Evolutionary conservation across 257 asterid genomes (phyloP), one percentile per base, ranked within the genome.

Genomic region (Forsythia suspensa): DNA sequence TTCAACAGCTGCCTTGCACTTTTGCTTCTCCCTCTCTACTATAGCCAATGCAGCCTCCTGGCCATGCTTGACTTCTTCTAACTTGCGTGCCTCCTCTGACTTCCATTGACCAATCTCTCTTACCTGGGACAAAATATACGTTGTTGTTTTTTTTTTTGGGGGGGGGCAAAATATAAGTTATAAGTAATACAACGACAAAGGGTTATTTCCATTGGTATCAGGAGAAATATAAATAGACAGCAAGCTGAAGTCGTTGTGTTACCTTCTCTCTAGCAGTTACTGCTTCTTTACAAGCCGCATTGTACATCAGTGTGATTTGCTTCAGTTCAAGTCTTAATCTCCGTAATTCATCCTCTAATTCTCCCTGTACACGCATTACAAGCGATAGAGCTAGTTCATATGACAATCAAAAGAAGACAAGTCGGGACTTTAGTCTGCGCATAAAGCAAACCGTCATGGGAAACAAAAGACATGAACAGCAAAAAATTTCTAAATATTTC

Each of bases 1-100:
- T 86, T 90, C 98, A 7, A 90, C 79, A n/a, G 97, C 94, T 74
- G 87, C 92, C 84, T 84, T 89, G 82, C 90, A 81, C 89, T 88
- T 95, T 46, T 84, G 84, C 88, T 87, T 93, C 89, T 93, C 98
- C 79, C 85, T 86, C 82, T 88, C 89, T 42, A 87, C 84, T 20
- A 87, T 85, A 72, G 91, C 90, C 75, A 88, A 16, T 72, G 94
- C 91, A 76, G 87, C 80, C 81, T 87, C 94, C 74, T 80, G 85
- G 24, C 91, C 83, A 34, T 72, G 77, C 74, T 40, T 81, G 75
- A 86, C 84, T 44, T 91, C 95, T 74, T 82, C 91, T 43, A 87
- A 78, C 74, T 78, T 83, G 51, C 65, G 74, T 40, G 80, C 90
- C 67, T 86, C 90, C 43, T 87, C 85, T 37, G 75, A 43, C 78